These are phyloP conservation scores for Crithidia sp. DNA, from an alignment of 208 protist species.

Conservation along the genomic window DNA sequence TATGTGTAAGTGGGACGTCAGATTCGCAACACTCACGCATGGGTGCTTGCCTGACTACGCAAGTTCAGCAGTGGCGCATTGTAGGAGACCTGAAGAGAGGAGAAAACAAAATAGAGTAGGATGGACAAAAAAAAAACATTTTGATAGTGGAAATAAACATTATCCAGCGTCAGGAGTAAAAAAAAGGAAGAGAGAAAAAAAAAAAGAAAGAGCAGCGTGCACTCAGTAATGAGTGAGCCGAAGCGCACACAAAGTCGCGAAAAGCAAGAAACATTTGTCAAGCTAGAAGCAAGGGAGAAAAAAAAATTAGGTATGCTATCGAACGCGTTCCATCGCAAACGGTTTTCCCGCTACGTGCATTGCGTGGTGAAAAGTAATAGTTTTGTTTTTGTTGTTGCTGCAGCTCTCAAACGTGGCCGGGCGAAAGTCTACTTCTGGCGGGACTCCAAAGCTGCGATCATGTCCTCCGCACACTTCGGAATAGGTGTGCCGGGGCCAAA, in stretches of 20 bases:
- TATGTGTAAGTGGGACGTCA: too few relatives aligned
- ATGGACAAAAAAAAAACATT: slow-evolving; percentile 14
- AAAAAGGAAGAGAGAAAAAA: slow-evolving; percentile 4
- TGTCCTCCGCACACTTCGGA: slow-evolving; percentile 50
- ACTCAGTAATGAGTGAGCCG: slow-evolving; percentile 16
- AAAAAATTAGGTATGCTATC: neutral
- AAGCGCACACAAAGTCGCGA: neutral
- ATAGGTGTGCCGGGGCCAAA: slow-evolving; percentile 93
- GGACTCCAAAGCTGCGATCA: slow-evolving; percentile 52
- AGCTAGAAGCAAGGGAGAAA: neutral
- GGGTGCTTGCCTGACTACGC: neutral
- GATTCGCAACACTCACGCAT: too few relatives aligned
- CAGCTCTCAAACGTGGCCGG: neutral
- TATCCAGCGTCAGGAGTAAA: neutral
- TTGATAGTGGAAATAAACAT: slow-evolving; percentile 20
- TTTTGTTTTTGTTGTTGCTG: neutral
- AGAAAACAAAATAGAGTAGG: neutral
- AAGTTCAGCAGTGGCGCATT: neutral
- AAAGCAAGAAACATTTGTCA: too few relatives aligned
- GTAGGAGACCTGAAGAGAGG: neutral
- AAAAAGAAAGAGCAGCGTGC: slow-evolving; percentile 22
- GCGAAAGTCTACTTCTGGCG: slow-evolving; percentile 38
- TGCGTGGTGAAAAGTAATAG: neutral
- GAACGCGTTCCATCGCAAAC: neutral
- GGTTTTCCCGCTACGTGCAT: neutral